A percentile compares a stretch with the other conserved stretches of the same genome.
phyloP scores from a whole-genome alignment of 768 basidiomycete genomes.

The Naganishia onofrii region DNA sequence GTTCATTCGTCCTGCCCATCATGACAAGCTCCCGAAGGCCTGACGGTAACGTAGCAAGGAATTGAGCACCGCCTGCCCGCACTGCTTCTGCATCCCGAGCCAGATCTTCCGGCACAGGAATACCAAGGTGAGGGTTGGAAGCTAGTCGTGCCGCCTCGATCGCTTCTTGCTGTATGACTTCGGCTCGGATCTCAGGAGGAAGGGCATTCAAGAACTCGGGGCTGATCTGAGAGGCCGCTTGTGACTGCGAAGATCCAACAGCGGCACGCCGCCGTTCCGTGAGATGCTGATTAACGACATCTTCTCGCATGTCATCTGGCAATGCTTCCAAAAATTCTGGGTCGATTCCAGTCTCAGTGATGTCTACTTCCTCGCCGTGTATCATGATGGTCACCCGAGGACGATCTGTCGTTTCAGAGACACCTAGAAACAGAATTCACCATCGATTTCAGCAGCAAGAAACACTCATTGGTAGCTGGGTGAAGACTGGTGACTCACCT shows the following conservation, averaged over 20 bases:
- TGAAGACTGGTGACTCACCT: neutral
- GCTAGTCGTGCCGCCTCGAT: slow-evolving; percentile 68
- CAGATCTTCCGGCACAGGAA: neutral
- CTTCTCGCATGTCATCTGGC: slow-evolving; percentile 97
- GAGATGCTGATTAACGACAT: slow-evolving; percentile 94
- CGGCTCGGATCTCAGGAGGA: slow-evolving; percentile 92
- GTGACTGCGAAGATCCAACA: slow-evolving; percentile 56
- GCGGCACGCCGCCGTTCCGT: slow-evolving; percentile 80
- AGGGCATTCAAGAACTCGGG: slow-evolving; percentile 92
- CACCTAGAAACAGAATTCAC: slow-evolving; percentile 16
- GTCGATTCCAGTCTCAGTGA: slow-evolving; percentile 97
- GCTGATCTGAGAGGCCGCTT: slow-evolving; percentile 70
- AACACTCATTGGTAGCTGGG: no score
- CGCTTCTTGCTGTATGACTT: slow-evolving; percentile 93
- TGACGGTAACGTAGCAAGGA: slow-evolving; percentile 88
- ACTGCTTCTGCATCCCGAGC: slow-evolving; percentile 5
- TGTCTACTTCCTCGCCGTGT: slow-evolving; percentile 88
- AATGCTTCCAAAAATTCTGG: slow-evolving; percentile 95
- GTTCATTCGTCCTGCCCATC: slow-evolving; percentile 62
- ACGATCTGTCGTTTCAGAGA: slow-evolving; percentile 24
- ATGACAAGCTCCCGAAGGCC: slow-evolving; percentile 85
- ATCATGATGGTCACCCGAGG: slow-evolving; percentile 79
- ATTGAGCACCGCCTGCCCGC: slow-evolving; percentile 75
- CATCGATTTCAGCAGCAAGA: neutral
- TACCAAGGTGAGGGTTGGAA: slow-evolving; percentile 31